Percentiles rank a stretch among this genome's conserved stretches.
Conservation (phyloP, 2,329 filamentous ascomycete genomes). For the Hypoxylon sp. region DNA sequence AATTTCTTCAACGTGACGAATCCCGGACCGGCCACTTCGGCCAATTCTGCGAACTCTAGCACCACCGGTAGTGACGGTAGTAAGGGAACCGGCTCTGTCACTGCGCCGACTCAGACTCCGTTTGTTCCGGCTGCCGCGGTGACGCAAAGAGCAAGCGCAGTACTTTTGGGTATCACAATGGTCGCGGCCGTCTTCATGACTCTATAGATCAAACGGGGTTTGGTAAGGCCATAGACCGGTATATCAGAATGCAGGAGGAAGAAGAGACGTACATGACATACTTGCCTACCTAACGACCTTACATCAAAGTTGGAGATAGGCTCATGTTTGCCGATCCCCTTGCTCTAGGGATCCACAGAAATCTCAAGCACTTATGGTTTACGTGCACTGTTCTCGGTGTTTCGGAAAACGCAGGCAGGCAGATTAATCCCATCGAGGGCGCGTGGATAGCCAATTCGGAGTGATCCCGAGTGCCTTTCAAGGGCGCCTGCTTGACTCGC, state of each 20-base stretch:
- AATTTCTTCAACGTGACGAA: constrained; percentile 55
- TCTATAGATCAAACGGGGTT: constrained; percentile 35
- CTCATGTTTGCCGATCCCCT: constrained; percentile 23
- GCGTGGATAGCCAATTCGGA: constrained; percentile 15
- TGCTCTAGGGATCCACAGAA: constrained; percentile 29
- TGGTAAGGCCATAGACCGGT: constrained; percentile 12
- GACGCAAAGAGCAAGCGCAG: constrained; percentile 41
- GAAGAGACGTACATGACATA: constrained; percentile 9
- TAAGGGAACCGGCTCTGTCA: constrained; percentile 36
- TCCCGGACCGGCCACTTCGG: constrained; percentile 40
- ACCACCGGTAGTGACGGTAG: constrained; percentile 14
- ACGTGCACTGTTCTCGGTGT: constrained; percentile 33
- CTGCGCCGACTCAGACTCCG: constrained; percentile 37
- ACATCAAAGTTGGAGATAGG: constrained; percentile 6
- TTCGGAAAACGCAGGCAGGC: constrained; percentile 31
- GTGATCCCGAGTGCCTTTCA: constrained; percentile 17
- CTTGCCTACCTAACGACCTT: constrained; percentile 11
- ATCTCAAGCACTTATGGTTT: constrained; percentile 6
- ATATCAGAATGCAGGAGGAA: constrained; percentile 15
- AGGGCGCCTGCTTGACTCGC: constrained; percentile 24
- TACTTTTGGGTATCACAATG: constrained; percentile 43
- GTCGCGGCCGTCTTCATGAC: constrained; percentile 44
- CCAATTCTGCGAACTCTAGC: constrained; percentile 24
- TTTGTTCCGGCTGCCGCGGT: constrained; percentile 38
- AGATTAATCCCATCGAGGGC: constrained; percentile 26